phyloP scores from a whole-genome alignment of 2,329 filamentous ascomycete genomes.

The Cladosporium velox region DNA sequence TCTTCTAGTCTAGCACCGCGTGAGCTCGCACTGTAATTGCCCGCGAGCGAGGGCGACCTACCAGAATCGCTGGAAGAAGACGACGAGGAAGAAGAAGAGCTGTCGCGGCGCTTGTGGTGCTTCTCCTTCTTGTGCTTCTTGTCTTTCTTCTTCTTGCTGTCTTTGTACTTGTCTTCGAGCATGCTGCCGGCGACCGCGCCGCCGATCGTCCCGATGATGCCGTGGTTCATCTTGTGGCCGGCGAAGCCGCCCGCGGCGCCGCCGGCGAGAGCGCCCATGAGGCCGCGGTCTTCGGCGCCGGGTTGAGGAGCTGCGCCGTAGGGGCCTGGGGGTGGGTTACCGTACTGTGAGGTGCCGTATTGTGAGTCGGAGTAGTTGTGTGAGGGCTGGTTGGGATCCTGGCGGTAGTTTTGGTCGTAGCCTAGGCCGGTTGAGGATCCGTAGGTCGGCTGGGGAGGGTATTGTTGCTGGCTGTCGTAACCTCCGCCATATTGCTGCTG shows the following conservation, averaged over 20 bases:
- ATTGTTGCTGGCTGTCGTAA: slow-evolving; percentile 27
- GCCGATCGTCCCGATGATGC: slow-evolving; percentile 58
- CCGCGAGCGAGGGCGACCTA: slow-evolving; percentile 29
- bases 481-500: slow-evolving; percentile 21
- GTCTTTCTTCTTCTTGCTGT: slow-evolving; percentile 37
- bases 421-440: slow-evolving; percentile 12
- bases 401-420: slow-evolving; percentile 19
- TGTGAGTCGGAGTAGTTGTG: slow-evolving; percentile 13
- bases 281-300: slow-evolving; percentile 52
- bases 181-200: slow-evolving; percentile 59
- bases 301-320: slow-evolving; percentile 21
- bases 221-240: slow-evolving; percentile 58
- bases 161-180: slow-evolving; percentile 56
- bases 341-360: slow-evolving; percentile 19
- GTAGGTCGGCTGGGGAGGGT: slow-evolving; percentile 13
- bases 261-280: slow-evolving; percentile 58
- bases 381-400: slow-evolving; percentile 26
- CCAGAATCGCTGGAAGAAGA: slow-evolving; percentile 27
- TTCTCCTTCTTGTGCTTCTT: slow-evolving; percentile 39
- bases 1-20: slow-evolving; percentile 36
- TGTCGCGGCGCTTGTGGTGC: slow-evolving; percentile 23
- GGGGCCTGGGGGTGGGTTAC: slow-evolving; percentile 16
- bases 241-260: slow-evolving; percentile 59
- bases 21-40: slow-evolving; percentile 43
- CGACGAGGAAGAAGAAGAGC: slow-evolving; percentile 23